These are phyloP conservation scores for Wickerhamiella occidentalis DNA, from an alignment of 805 yeast genomes.

Conservation along the genomic window DNA sequence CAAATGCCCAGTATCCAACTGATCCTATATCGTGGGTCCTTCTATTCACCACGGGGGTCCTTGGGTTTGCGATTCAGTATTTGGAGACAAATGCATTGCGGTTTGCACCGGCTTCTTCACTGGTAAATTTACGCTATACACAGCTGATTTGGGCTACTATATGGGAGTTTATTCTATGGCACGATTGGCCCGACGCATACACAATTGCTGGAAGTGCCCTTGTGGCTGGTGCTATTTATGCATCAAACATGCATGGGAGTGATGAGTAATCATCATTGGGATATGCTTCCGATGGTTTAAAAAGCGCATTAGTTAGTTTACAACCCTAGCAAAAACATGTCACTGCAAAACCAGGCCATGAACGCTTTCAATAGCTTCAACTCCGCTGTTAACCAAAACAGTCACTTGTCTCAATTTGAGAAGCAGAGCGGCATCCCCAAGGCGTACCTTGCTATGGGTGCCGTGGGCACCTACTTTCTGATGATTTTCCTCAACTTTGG, in stretches of 20 bases:
- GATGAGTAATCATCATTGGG: neutral
- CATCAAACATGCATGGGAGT: neutral
- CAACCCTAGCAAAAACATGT: neutral
- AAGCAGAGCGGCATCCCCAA: slow-evolving; percentile 44
- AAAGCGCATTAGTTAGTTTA: neutral
- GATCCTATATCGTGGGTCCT: slow-evolving; percentile 40
- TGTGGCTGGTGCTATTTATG: slow-evolving; percentile 35
- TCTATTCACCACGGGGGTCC: slow-evolving; percentile 48
- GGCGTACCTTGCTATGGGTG: slow-evolving; percentile 68
- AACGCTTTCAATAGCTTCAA: slow-evolving; percentile 14
- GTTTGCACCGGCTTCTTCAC: slow-evolving; percentile 63
- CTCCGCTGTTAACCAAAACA: slow-evolving; percentile 27
- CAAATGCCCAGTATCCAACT: slow-evolving; percentile 30
- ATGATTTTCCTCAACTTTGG: slow-evolving; percentile 81
- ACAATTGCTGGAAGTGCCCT: slow-evolving; percentile 58
- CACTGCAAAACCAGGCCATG: slow-evolving; percentile 10
- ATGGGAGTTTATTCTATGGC: slow-evolving; percentile 63
- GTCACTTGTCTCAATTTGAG: slow-evolving; percentile 26
- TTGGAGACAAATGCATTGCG: slow-evolving; percentile 72
- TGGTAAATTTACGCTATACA: slow-evolving; percentile 62
- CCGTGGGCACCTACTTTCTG: slow-evolving; percentile 53
- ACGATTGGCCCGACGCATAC: slow-evolving; percentile 56
- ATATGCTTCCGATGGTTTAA: neutral
- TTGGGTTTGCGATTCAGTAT: slow-evolving; percentile 77
- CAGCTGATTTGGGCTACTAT: slow-evolving; percentile 66